These are phyloP conservation scores for Monosporozyma yasuniensis DNA, from an alignment of 805 yeast species.

Conservation along the genomic window DNA sequence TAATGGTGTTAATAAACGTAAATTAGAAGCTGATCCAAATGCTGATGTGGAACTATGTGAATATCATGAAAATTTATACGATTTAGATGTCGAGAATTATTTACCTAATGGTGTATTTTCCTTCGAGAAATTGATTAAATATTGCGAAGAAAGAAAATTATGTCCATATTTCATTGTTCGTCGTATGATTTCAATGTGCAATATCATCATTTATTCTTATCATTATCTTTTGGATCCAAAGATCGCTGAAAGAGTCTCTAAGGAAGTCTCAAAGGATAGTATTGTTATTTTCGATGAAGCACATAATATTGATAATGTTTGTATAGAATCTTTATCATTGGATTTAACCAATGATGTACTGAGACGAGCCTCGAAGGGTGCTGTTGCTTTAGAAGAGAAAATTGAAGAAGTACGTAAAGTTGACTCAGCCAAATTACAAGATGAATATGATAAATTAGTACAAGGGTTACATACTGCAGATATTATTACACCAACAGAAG, in stretches of 20 bases:
- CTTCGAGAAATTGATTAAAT: slow-evolving; percentile 70
- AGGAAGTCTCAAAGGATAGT: slow-evolving; percentile 82
- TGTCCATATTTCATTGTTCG: slow-evolving; percentile 98
- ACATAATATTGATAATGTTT: slow-evolving; percentile 96
- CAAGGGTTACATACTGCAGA: slow-evolving; percentile 84
- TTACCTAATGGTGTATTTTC: slow-evolving; percentile 93
- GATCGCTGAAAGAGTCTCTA: slow-evolving; percentile 90
- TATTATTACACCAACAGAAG: slow-evolving; percentile 44
- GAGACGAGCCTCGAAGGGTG: slow-evolving; percentile 81
- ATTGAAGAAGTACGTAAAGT: slow-evolving; percentile 78
- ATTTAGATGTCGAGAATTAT: slow-evolving; percentile 77
- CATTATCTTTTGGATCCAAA: slow-evolving; percentile 95
- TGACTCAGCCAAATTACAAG: slow-evolving; percentile 76
- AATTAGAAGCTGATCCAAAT: slow-evolving; percentile 50
- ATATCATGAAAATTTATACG: slow-evolving; percentile 83
- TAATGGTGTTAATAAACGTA: slow-evolving; percentile 73
- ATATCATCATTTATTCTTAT: slow-evolving; percentile 89
- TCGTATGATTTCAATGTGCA: slow-evolving; percentile 93
- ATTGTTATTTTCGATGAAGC: slow-evolving; percentile 97
- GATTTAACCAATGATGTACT: slow-evolving; percentile 87
- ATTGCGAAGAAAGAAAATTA: slow-evolving; percentile 69
- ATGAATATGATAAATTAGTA: slow-evolving; percentile 85
- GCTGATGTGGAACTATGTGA: slow-evolving; percentile 61
- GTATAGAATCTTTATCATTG: slow-evolving; percentile 88
- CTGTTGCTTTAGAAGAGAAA: slow-evolving; percentile 62